Percentiles rank a stretch among this genome's conserved stretches.
Evolutionary conservation across 139 green algal species (phyloP).

Genomic region (Haematococcus sp.): DNA sequence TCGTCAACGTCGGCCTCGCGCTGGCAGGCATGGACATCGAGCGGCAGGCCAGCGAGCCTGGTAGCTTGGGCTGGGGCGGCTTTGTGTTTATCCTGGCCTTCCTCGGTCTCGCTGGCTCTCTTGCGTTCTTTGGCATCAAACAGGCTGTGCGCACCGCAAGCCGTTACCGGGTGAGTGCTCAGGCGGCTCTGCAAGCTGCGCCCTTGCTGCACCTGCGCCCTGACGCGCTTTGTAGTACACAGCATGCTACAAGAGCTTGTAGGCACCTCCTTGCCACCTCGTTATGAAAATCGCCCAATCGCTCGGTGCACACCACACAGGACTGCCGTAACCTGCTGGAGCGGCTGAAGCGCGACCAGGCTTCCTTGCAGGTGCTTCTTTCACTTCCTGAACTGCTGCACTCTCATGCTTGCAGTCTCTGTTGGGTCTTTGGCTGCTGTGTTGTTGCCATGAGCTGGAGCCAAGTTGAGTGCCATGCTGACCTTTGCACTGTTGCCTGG

Average conservation of each 20-base stretch:
- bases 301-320: slow-evolving; percentile 7
- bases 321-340: slow-evolving; percentile 31
- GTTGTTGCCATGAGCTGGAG: too few species aligned
- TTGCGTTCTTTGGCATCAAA: not conserved
- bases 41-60: not conserved
- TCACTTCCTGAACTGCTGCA: too few species aligned
- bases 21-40: slow-evolving; percentile 24
- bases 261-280: too few species aligned
- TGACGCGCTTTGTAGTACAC: too few species aligned
- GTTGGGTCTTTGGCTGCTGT: too few species aligned
- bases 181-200: not conserved
- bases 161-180: slow-evolving; percentile 16
- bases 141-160: not conserved
- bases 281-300: too few species aligned
- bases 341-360: slow-evolving; percentile 43
- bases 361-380: slow-evolving; percentile 12
- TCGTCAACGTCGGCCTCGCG: slow-evolving; percentile 37
- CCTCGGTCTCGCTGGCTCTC: not conserved
- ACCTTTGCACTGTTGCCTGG: too few species aligned
- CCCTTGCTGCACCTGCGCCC: too few species aligned
- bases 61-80: slow-evolving; percentile 1
- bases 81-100: not conserved
- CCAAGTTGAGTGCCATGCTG: too few species aligned
- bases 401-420: too few species aligned
- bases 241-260: too few species aligned